Conservation (phyloP, 2,329 filamentous ascomycete species). For the Plenodomus tracheiphilus region DNA sequence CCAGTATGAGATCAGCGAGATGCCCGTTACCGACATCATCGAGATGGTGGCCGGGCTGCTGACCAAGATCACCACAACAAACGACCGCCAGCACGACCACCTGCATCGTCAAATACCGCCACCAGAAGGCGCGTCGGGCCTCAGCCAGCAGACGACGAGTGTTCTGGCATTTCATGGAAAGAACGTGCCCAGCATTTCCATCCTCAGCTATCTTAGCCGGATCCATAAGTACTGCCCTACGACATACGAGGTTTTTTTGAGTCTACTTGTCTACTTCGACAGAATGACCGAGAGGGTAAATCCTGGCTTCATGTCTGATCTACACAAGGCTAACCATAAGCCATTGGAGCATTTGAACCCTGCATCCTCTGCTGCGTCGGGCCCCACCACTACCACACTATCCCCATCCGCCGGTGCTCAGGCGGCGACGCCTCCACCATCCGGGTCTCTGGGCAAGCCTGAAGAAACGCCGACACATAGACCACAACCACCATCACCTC, state of each 20-base stretch:
- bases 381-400: constrained; percentile 25
- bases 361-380: constrained; percentile 31
- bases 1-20: constrained; percentile 92
- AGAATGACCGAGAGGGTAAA: constrained; percentile 98
- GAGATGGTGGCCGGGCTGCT: constrained; percentile 97
- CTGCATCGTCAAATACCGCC: constrained; percentile 74
- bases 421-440: constrained; percentile 54
- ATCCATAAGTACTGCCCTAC: constrained; percentile 99
- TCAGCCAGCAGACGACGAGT: constrained; percentile 67
- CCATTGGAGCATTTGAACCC: constrained; percentile 45
- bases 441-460: constrained; percentile 51
- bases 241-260: constrained; percentile 96
- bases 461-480: constrained; percentile 32
- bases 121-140: constrained; percentile 60
- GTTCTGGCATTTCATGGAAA: constrained; percentile 97
- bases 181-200: constrained; percentile 96
- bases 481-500: constrained; percentile 42
- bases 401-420: constrained; percentile 41
- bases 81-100: constrained; percentile 91
- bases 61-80: constrained; percentile 96
- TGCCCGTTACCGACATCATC: constrained; percentile 97
- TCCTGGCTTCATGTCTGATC: constrained; percentile 69
- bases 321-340: constrained; percentile 58
- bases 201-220: constrained; percentile 89
- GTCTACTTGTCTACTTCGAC: constrained; percentile 94